phyloP scores from a whole-genome alignment of 345 rosid genomes.

The Eucalyptus leucophloia region DNA sequence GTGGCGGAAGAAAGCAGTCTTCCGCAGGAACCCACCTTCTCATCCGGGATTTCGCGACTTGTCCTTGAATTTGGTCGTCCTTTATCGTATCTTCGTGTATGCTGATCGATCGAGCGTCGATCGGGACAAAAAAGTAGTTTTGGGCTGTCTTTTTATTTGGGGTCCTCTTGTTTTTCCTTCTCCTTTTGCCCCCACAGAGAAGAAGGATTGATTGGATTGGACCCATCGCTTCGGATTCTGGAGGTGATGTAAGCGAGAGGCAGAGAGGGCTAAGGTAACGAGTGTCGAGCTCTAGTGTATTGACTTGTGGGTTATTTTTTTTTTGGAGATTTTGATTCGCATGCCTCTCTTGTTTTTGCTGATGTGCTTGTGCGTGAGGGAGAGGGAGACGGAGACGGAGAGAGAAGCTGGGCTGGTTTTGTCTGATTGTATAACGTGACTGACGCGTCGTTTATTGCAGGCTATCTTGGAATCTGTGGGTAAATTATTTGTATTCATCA shows the following conservation, averaged over 20 bases:
- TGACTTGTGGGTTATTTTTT: neutral
- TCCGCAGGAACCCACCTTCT: neutral
- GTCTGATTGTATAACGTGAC: constrained; percentile 7
- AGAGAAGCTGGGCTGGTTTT: neutral
- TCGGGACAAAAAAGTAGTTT: neutral
- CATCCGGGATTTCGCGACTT: neutral
- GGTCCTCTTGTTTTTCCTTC: neutral
- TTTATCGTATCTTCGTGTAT: neutral
- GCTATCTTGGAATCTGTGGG: constrained; percentile 4
- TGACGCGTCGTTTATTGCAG: constrained; percentile 1
- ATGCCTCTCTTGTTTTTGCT: neutral
- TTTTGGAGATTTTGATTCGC: neutral
- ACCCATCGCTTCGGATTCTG: neutral
- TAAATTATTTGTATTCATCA: neutral
- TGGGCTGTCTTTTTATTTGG: neutral
- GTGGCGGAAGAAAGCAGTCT: neutral
- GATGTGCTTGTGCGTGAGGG: neutral
- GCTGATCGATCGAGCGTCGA: neutral
- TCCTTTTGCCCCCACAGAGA: neutral
- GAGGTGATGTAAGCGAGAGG: neutral
- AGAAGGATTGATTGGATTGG: neutral
- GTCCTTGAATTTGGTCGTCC: neutral
- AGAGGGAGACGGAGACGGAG: neutral
- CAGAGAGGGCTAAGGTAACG: neutral
- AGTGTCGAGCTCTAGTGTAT: neutral